These are phyloP conservation scores for Pulicaria dysenterica DNA, from an alignment of 129 eudicot species.

Conservation along the genomic window DNA sequence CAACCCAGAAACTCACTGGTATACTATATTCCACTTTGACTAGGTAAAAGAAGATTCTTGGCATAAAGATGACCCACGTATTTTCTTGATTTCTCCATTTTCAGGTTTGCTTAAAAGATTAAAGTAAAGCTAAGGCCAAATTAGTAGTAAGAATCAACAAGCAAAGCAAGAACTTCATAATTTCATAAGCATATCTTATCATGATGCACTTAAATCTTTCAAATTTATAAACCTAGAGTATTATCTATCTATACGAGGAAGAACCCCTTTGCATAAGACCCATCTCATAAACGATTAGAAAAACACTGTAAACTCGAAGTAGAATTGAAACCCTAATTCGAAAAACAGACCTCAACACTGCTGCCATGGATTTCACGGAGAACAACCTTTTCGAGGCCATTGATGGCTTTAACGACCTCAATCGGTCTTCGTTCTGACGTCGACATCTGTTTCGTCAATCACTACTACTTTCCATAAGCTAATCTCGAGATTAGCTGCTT, in stretches of 20 bases:
- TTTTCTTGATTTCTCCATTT: constrained; percentile 6
- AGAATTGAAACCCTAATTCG: not conserved
- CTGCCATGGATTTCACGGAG: constrained; percentile 77
- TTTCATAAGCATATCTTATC: not conserved
- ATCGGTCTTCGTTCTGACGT: constrained; percentile 41
- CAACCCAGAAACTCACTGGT: too few relatives aligned
- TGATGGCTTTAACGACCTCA: constrained; percentile 63
- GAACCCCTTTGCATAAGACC: not conserved
- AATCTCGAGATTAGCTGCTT: not conserved
- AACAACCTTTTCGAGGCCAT: constrained; percentile 82
- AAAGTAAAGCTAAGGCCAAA: not conserved
- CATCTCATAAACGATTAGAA: not conserved
- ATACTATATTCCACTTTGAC: too few relatives aligned
- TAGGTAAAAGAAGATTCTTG: too few relatives aligned
- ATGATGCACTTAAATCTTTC: not conserved
- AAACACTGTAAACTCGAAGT: not conserved
- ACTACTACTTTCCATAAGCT: constrained; percentile 29
- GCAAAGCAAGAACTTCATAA: not conserved
- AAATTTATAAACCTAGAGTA: constrained; percentile 17
- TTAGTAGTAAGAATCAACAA: constrained; percentile 5
- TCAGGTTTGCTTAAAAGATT: constrained; percentile 7
- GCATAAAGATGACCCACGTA: too few relatives aligned
- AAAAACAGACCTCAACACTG: constrained; percentile 69
- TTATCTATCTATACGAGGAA: constrained; percentile 2
- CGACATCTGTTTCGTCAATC: constrained; percentile 35